Conservation (phyloP, 495 filamentous ascomycete species). For the Bacidia gigantensis region DNA sequence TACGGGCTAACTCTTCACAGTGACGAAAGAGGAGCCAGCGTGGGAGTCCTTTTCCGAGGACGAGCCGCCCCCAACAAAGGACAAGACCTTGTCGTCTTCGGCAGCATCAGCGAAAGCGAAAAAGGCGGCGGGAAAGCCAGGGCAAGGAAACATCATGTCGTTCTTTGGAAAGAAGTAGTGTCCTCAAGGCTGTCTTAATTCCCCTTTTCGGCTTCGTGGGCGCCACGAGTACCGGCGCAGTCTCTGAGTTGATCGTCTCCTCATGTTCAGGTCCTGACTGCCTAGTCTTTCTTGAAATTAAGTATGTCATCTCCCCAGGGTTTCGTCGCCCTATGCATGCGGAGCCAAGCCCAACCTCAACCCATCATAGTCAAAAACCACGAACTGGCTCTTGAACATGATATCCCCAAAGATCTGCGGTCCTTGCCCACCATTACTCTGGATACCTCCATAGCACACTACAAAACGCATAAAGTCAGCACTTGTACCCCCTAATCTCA, state of each 20-base stretch:
- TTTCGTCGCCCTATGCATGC: slow-evolving; percentile 23
- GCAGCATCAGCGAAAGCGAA: slow-evolving; percentile 17
- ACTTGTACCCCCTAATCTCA: background rate
- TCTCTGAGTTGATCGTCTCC: background rate
- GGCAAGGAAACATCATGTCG: slow-evolving; percentile 83
- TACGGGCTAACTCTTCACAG: slow-evolving; percentile 29
- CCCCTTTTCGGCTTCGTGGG: no score
- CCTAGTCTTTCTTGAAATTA: background rate
- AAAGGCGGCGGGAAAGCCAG: slow-evolving; percentile 51
- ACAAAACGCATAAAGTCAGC: background rate
- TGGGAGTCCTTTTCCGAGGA: slow-evolving; percentile 97
- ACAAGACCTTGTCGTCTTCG: slow-evolving; percentile 32
- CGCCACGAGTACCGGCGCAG: no score
- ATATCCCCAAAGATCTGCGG: slow-evolving; percentile 68
- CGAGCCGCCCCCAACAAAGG: slow-evolving; percentile 55
- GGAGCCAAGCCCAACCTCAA: slow-evolving; percentile 45
- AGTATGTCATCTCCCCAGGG: no score
- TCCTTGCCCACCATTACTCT: slow-evolving; percentile 41
- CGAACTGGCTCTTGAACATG: slow-evolving; percentile 68
- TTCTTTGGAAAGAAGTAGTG: slow-evolving; percentile 86
- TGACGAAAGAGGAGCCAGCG: slow-evolving; percentile 71
- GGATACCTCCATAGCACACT: slow-evolving; percentile 63
- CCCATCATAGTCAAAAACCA: slow-evolving; percentile 60
- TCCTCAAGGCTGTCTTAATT: no score
- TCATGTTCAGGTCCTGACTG: background rate